Conservation (phyloP, 2,329 filamentous ascomycete species). For the Fusarium concolor region DNA sequence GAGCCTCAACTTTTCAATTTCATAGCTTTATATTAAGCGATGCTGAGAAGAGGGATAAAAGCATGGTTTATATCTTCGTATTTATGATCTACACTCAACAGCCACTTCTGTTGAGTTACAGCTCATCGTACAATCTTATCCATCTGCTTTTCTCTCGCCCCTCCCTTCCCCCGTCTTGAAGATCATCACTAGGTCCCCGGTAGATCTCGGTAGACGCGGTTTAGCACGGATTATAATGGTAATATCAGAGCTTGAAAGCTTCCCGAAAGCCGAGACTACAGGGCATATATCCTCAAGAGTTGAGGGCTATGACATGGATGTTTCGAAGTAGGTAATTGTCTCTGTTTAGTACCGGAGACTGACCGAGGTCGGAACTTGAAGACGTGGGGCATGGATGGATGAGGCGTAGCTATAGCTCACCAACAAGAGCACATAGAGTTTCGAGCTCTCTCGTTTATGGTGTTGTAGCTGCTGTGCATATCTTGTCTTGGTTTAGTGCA, state of each 20-base stretch:
- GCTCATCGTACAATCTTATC: not conserved
- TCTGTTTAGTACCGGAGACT: conserved; percentile 25
- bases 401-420: conserved; percentile 20
- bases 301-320: conserved; percentile 2
- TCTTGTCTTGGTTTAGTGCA: conserved; percentile 35
- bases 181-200: conserved; percentile 8
- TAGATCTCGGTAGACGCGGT: conserved; percentile 31
- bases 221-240: conserved; percentile 24
- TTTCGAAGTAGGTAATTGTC: not conserved
- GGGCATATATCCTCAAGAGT: conserved; percentile 2
- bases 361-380: conserved; percentile 20
- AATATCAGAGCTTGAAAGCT: not conserved
- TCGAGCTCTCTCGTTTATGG: conserved; percentile 8
- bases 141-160: not conserved
- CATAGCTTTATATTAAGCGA: not conserved
- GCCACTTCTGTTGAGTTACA: conserved; percentile 19
- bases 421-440: not conserved
- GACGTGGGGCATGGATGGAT: conserved; percentile 22
- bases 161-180: conserved; percentile 6
- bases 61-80: not conserved
- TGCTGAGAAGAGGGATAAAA: not conserved
- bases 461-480: conserved; percentile 19
- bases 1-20: not conserved
- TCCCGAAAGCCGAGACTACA: conserved; percentile 36
- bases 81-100: not conserved